phyloP scores from a whole-genome alignment of 345 rosid species.

The Cardiospermum halicacabum region DNA sequence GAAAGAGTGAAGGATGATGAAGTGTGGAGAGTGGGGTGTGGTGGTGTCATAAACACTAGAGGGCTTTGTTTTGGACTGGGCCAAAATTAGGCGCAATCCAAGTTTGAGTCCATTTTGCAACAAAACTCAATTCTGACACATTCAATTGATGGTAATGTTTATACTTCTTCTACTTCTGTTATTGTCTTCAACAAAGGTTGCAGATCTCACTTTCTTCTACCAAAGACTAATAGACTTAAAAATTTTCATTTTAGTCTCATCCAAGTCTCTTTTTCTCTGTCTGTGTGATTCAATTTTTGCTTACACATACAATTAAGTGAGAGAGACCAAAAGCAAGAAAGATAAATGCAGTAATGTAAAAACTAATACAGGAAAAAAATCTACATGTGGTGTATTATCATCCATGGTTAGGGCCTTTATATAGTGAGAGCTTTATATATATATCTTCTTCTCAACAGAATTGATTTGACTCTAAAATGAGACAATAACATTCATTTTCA shows the following conservation, averaged over 20 bases:
- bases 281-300: slow-evolving; percentile 28
- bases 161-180: slow-evolving; percentile 26
- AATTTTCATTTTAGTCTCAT: slow-evolving; percentile 17
- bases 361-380: slow-evolving; percentile 30
- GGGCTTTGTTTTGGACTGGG: too few species aligned
- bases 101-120: too few species aligned
- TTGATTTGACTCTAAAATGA: slow-evolving; percentile 32
- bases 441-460: slow-evolving; percentile 21
- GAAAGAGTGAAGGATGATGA: too few species aligned
- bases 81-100: too few species aligned
- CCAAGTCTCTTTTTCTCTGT: slow-evolving; percentile 15
- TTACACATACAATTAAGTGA: slow-evolving; percentile 40
- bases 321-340: slow-evolving; percentile 33
- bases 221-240: slow-evolving; percentile 4
- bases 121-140: too few species aligned
- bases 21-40: too few species aligned
- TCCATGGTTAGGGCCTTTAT: slow-evolving; percentile 57
- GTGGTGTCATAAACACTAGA: too few species aligned
- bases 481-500: slow-evolving; percentile 17
- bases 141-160: slow-evolving; percentile 52
- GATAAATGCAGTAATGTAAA: slow-evolving; percentile 66
- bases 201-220: slow-evolving; percentile 19
- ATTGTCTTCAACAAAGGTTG: slow-evolving; percentile 18
- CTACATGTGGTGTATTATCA: slow-evolving; percentile 70
- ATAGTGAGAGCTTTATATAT: slow-evolving; percentile 35